Conservation (phyloP, 805 yeast genomes). For the Myxozyma melibiosi region DNA sequence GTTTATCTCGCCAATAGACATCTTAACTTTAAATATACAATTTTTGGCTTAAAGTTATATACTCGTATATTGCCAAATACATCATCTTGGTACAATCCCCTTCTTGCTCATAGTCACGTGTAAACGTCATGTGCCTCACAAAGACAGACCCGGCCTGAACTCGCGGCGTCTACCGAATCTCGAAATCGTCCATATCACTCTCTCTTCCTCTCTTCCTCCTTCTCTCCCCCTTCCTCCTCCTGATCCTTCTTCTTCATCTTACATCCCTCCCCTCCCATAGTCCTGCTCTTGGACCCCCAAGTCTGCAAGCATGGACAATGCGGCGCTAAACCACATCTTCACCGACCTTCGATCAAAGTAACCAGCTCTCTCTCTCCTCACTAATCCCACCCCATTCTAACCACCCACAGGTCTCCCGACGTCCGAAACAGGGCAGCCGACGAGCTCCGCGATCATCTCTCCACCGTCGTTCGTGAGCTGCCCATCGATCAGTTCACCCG, state of each 20-base stretch:
- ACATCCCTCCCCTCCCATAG: neutral
- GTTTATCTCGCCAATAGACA: neutral
- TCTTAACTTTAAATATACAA: neutral
- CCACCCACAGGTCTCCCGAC: conserved; percentile 20
- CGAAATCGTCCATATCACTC: neutral
- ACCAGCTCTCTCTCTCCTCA: neutral
- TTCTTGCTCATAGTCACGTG: too few species aligned
- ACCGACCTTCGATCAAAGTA: conserved; percentile 49
- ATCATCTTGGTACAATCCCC: too few species aligned
- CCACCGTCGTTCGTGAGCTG: conserved; percentile 74
- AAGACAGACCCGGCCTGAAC: too few species aligned
- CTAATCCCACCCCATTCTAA: neutral
- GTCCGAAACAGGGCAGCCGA: conserved; percentile 55
- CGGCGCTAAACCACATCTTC: conserved; percentile 56
- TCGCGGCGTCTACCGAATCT: neutral
- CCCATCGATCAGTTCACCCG: conserved; percentile 79
- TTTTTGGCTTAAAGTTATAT: neutral
- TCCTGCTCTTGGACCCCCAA: neutral
- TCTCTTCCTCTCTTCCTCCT: neutral
- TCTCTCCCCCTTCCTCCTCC: neutral
- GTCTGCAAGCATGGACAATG: conserved; percentile 47
- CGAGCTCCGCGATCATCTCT: conserved; percentile 69
- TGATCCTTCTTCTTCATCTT: too few species aligned
- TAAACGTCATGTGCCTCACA: neutral
- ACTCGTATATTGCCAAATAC: too few species aligned